Evolutionary conservation across 2,329 filamentous ascomycete species (phyloP), one percentile per base, ranked within the genome.

Genomic region (Claviceps fusiformis): DNA sequence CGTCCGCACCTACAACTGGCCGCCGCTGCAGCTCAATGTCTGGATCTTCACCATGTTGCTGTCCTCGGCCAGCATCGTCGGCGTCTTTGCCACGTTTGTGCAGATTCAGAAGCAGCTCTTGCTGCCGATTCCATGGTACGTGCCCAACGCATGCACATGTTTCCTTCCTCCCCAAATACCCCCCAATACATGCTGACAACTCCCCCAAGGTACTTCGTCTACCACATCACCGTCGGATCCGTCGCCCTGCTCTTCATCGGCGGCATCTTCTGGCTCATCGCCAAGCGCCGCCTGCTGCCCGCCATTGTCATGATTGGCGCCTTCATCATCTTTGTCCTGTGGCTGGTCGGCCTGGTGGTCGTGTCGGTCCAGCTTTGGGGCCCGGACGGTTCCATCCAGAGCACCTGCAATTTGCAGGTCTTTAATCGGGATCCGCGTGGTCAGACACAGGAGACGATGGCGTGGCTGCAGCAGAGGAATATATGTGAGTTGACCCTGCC

Each of bases 31-130:
- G 67, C 74, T 86, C 56, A 85, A 85, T 64, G 68, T 85, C 52
- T 85, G 83, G 81, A 80, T 86, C 64, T 71, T 86, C 52, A 71
- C 85, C 60, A 85, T 86, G 77, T 71, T 86, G 11, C 71, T 81
- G 4, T 75, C 80, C 1, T 76, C 79, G 5, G 71, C 75, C 54
- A 76, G 75, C 54, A 78, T 84, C 58, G 73, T 86, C 45, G 83
- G 82, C 53, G 75, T 85, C 24, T 82, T 84, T 59, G 71, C 76
- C 15, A 76, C 71, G 24, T 85, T 86, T 59, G 73, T 85, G 56
- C 71, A 76, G 58, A 75, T 78, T 39, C 83, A 86, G 64, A 64
- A 75, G 45, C 76, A 78, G 56, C 67, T 86, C 11, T 59, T 69
- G 2, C 70, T 85, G 9, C 68, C 71, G 3, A 69, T 82, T 19